Conservation (phyloP, 1,139 yeast genomes). For the Zygosaccharomyces sapae region DNA sequence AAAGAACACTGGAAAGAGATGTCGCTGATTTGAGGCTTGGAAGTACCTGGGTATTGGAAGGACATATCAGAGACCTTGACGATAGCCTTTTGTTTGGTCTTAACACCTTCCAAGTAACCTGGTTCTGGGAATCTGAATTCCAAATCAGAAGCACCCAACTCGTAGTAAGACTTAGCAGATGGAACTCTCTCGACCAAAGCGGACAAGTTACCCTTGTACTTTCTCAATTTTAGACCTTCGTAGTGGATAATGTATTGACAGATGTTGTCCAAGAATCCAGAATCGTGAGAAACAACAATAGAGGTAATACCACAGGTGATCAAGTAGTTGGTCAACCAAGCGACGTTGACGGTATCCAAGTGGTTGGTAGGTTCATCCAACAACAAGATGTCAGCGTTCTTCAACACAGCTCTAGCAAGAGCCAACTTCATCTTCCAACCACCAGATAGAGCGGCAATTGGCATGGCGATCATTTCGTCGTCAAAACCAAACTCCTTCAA, state of each 20-base stretch:
- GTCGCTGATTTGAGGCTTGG: slow-evolving; percentile 87
- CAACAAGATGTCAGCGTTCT: slow-evolving; percentile 95
- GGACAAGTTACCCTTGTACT: slow-evolving; percentile 98
- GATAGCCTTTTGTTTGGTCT: slow-evolving; percentile 99
- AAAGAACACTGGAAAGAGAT: slow-evolving; percentile 97
- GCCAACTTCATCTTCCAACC: slow-evolving; percentile 99
- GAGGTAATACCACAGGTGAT: slow-evolving; percentile 97
- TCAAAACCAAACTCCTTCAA: slow-evolving; percentile 88
- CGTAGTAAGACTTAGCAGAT: slow-evolving; percentile 97
- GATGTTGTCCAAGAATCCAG: slow-evolving; percentile 97
- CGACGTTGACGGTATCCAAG: slow-evolving; percentile 98
- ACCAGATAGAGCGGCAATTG: slow-evolving; percentile 96
- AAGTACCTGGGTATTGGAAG: slow-evolving; percentile 99
- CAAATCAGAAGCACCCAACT: slow-evolving; percentile 94
- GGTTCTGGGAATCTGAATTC: slow-evolving; percentile 99
- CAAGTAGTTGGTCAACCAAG: slow-evolving; percentile 99
- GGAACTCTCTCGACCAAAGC: slow-evolving; percentile 99
- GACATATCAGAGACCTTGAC: slow-evolving; percentile 95
- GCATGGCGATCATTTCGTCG: slow-evolving; percentile 86
- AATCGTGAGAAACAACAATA: slow-evolving; percentile 97
- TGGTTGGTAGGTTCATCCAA: slow-evolving; percentile 99
- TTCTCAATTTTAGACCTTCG: slow-evolving; percentile 99
- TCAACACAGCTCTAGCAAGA: slow-evolving; percentile 97
- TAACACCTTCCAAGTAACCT: slow-evolving; percentile 99
- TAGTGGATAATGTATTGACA: slow-evolving; percentile 98